Base-by-base conservation (phyloP, 164 flowering plant species). In the Amborella trichopoda region DNA sequence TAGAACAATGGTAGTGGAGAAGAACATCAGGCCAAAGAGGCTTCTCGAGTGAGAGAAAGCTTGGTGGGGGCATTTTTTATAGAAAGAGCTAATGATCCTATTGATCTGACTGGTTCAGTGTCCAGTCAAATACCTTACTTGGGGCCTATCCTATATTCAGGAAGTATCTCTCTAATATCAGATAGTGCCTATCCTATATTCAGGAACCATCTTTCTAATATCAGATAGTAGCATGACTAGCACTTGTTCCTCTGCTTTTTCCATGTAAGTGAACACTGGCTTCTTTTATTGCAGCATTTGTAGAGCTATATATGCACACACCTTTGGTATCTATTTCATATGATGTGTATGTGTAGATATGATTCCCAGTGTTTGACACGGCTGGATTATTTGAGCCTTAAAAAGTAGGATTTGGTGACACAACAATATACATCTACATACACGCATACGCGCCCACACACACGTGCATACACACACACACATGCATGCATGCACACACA, bases 61-160 rank as follows among this genome's bases (percentile, higher is more conserved):
- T 13, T 10, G 41, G 20, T 16, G 14, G 3, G 41, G 20, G 16
- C 20, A 22, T 6, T n/a, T 9, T 5, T 6, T 22, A 38, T 8
- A n/a, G 41, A 38, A 38, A 22, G 16, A 38, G 16, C 41, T 2
- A 8, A 6, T 9, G 21, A 38, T 16, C 41, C 0, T 2, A 22
- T 9, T 2, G 41, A 38, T 10, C 20, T 38, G 20, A 16, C 21
- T 39, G 53, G 63, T 46, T 69, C 78, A 32, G 24, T 64, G 11
- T 64, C 83, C 2, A 66, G 74, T 20, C 50, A 61, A 21, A 65
- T 80, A 57, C 56, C 63, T 43, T 65, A 58, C 54, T 77, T 78
- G 2, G 85, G 87, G 0, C 79, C 65, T 4, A 50, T 77, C 22
- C 67, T 80, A 23, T 68, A 63, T 65, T 76, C 91, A 11, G 95